These are phyloP conservation scores for Basidiobolus meristosporus DNA, from an alignment of 371 early-diverging fungal species.

Conservation along the genomic window DNA sequence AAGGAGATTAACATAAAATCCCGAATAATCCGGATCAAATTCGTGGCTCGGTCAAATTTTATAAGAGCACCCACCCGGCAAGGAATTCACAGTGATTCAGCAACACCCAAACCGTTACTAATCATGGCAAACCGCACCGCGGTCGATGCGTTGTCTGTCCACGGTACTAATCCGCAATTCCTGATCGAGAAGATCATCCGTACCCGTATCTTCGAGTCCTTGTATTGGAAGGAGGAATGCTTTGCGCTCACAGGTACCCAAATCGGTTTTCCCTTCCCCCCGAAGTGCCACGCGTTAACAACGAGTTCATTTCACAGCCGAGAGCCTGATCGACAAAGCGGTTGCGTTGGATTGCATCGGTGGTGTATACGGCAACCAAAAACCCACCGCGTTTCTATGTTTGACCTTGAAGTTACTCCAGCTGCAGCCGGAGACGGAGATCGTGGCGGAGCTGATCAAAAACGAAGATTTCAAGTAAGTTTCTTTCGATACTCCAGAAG, in stretches of 20 bases:
- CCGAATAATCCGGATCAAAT: too few relatives aligned
- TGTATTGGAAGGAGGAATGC: conserved; percentile 92
- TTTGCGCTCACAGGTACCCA: conserved; percentile 72
- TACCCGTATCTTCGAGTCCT: conserved; percentile 70
- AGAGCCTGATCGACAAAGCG: conserved; percentile 77
- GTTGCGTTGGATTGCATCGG: conserved; percentile 59
- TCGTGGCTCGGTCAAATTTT: too few relatives aligned
- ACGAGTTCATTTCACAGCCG: conserved; percentile 25
- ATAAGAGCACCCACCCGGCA: too few relatives aligned
- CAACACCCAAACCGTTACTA: too few relatives aligned
- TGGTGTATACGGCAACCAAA: conserved; percentile 66
- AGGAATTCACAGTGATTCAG: too few relatives aligned
- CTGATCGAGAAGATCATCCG: conserved; percentile 87
- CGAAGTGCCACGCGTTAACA: not conserved
- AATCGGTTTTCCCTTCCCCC: not conserved
- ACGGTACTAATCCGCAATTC: conserved; percentile 80
- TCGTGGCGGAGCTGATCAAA: conserved; percentile 39
- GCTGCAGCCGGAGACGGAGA: conserved; percentile 73
- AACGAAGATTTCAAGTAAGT: conserved; percentile 59
- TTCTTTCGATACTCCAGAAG: not conserved
- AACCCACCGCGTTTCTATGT: conserved; percentile 83
- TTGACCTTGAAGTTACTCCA: conserved; percentile 74
- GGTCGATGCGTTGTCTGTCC: conserved; percentile 44
- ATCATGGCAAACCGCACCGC: conserved; percentile 45
- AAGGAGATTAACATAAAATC: too few relatives aligned